Conservation (phyloP, 768 basidiomycete genomes). For the Rhizopogon sp. region DNA sequence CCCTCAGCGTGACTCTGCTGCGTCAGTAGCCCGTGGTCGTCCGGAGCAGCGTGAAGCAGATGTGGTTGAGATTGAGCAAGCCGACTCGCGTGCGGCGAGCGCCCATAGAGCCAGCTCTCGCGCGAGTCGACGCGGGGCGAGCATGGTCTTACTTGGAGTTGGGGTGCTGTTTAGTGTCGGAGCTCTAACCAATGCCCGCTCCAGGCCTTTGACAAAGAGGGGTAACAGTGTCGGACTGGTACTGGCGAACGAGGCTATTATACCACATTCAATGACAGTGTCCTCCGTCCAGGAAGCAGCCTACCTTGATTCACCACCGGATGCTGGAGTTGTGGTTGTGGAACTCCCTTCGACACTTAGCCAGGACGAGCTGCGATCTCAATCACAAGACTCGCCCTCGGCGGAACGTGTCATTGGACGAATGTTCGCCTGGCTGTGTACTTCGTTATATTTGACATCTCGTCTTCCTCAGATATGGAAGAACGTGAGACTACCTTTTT, state of each 20-base stretch:
- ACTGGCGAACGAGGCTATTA: slow-evolving; percentile 23
- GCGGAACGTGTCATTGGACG: slow-evolving; percentile 76
- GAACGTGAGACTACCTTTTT: slow-evolving; percentile 60
- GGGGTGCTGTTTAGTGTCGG: slow-evolving; percentile 74
- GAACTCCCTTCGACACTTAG: slow-evolving; percentile 12
- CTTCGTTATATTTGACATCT: slow-evolving; percentile 87
- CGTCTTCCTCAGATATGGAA: slow-evolving; percentile 99
- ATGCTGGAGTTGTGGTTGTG: slow-evolving; percentile 8
- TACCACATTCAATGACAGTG: slow-evolving; percentile 4
- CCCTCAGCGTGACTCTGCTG: slow-evolving; percentile 14
- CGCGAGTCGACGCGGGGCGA: slow-evolving; percentile 64
- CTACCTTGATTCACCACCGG: slow-evolving; percentile 2
- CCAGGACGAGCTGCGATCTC: slow-evolving; percentile 4
- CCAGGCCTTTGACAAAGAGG: slow-evolving; percentile 20
- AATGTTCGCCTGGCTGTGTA: slow-evolving; percentile 92
- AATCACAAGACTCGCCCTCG: slow-evolving; percentile 17
- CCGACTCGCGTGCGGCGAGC: neutral
- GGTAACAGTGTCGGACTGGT: slow-evolving; percentile 44
- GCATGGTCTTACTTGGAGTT: slow-evolving; percentile 76
- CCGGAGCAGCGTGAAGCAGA: slow-evolving; percentile 35
- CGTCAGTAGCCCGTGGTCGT: slow-evolving; percentile 38
- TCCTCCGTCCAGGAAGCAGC: slow-evolving; percentile 9
- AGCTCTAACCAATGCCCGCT: slow-evolving; percentile 33
- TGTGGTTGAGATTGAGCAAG: slow-evolving; percentile 15
- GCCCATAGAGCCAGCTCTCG: slow-evolving; percentile 42